These are phyloP conservation scores for Neophaeococcomyces mojaviensis DNA, from an alignment of 2,329 filamentous ascomycete species.

Conservation along the genomic window DNA sequence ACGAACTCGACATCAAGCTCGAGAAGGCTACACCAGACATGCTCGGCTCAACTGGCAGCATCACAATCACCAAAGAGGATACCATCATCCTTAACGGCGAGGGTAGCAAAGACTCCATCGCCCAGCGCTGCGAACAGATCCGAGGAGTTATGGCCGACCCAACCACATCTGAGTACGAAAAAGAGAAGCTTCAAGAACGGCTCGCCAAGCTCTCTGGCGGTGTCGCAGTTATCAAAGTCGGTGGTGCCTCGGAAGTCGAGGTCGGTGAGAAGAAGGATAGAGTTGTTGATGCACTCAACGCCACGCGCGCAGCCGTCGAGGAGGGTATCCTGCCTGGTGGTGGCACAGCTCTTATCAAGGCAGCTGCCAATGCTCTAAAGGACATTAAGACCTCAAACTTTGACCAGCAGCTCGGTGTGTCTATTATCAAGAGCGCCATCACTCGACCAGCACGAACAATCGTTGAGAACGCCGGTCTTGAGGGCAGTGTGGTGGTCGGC, in stretches of 20 bases:
- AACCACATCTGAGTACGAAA: conserved; percentile 96
- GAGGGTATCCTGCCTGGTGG: conserved; percentile 98
- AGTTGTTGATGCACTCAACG: conserved; percentile 96
- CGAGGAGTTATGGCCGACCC: conserved; percentile 92
- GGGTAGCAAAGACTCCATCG: conserved; percentile 85
- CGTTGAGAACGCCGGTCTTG: conserved; percentile 93
- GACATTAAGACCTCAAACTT: conserved; percentile 88
- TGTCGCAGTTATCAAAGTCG: conserved; percentile 99
- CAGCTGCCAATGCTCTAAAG: conserved; percentile 76
- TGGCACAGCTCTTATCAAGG: conserved; percentile 97
- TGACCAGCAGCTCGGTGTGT: conserved; percentile 96
- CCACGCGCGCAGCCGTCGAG: conserved; percentile 95
- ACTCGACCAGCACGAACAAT: conserved; percentile 90
- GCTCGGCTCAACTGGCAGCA: conserved; percentile 93
- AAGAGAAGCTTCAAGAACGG: conserved; percentile 99
- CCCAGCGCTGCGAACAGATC: conserved; percentile 98
- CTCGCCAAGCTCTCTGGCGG: conserved; percentile 98
- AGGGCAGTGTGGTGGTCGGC: conserved; percentile 92
- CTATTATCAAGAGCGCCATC: conserved; percentile 96
- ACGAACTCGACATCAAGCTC: conserved; percentile 97
- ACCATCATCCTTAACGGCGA: conserved; percentile 98
- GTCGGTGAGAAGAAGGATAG: conserved; percentile 99
- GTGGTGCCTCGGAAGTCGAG: conserved; percentile 94
- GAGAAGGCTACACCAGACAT: conserved; percentile 95
- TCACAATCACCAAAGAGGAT: conserved; percentile 99